These are phyloP conservation scores for Fusarium multiceps DNA, from an alignment of 2,329 filamentous ascomycete genomes.

Conservation along the genomic window DNA sequence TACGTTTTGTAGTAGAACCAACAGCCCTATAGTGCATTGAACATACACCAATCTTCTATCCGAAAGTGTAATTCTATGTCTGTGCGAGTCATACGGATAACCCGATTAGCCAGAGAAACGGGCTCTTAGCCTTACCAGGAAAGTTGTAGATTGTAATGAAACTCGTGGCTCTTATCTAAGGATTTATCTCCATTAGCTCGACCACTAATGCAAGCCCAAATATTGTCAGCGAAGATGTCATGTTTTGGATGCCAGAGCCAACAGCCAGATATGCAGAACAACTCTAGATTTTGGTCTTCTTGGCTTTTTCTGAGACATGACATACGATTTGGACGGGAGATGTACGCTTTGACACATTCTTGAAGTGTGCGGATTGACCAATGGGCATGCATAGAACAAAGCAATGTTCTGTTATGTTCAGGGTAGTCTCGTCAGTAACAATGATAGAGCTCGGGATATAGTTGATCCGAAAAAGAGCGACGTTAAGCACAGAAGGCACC, in stretches of 20 bases:
- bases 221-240: fast-evolving
- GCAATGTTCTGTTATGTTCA: background rate
- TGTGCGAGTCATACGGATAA: background rate
- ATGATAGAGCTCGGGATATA: fast-evolving
- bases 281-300: background rate
- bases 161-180: background rate
- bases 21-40: background rate
- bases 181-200: background rate
- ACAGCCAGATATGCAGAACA: no score
- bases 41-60: background rate
- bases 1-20: fast-evolving
- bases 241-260: no score
- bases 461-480: fast-evolving
- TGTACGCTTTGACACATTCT: background rate
- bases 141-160: background rate
- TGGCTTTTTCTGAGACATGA: background rate
- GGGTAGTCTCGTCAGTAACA: background rate
- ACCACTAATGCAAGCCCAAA: fast-evolving
- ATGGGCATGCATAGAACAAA: fast-evolving
- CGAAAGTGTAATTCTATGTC: background rate
- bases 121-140: background rate
- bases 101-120: background rate
- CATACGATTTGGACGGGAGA: background rate
- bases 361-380: fast-evolving
- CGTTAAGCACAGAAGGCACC: no score